Evolutionary conservation across 805 yeast species (phyloP).

Genomic region (Wickerhamomyces canadensis): DNA sequence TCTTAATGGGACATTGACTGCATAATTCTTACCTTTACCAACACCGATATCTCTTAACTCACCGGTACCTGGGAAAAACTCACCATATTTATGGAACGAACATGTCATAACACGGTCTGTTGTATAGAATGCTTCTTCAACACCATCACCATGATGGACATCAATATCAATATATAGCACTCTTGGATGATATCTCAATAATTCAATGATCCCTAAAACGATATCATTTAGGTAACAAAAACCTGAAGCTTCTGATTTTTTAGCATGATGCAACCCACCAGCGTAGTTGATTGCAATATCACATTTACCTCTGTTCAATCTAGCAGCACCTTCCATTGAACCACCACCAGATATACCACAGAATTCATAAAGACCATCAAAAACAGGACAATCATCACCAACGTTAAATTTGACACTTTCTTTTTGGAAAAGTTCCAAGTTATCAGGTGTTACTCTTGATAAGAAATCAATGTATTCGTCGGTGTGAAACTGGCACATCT

Average conservation of each 20-base stretch:
- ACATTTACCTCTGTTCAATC: constrained; percentile 73
- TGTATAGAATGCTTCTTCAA: constrained; percentile 88
- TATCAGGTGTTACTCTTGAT: constrained; percentile 88
- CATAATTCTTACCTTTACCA: constrained; percentile 76
- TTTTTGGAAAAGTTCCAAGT: constrained; percentile 76
- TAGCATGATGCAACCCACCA: constrained; percentile 92
- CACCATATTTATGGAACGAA: constrained; percentile 89
- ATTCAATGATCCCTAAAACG: constrained; percentile 75
- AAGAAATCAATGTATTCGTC: constrained; percentile 95
- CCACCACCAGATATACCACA: constrained; percentile 84
- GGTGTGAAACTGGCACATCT: constrained; percentile 97
- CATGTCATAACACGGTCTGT: constrained; percentile 89
- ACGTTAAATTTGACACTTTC: constrained; percentile 91
- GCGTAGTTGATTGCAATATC: constrained; percentile 92
- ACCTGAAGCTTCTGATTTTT: constrained; percentile 84
- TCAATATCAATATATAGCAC: constrained; percentile 87
- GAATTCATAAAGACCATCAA: constrained; percentile 72
- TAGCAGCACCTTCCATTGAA: constrained; percentile 83
- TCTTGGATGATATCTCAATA: constrained; percentile 77
- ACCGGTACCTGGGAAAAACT: constrained; percentile 92
- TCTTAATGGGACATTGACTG: constrained; percentile 80
- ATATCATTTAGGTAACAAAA: constrained; percentile 90
- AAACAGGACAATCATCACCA: constrained; percentile 90
- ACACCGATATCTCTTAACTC: constrained; percentile 80
- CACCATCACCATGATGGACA: constrained; percentile 94